These are phyloP conservation scores for Zygoascus flipseniorum DNA, from an alignment of 805 yeast species.

Conservation along the genomic window DNA sequence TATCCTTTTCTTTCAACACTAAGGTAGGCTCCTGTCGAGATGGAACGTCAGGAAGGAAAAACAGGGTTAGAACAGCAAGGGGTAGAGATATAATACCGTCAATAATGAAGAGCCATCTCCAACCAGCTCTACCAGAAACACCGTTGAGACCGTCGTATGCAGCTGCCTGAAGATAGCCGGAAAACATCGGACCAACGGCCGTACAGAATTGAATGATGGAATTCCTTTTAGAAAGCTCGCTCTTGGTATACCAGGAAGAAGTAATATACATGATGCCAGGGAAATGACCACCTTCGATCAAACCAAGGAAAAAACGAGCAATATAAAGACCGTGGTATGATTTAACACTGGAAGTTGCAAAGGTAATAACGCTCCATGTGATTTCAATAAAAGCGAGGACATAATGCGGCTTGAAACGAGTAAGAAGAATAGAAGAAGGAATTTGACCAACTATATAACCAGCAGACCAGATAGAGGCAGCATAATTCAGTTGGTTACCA, in stretches of 20 bases:
- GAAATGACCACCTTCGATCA: conserved; percentile 60
- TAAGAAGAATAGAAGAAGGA: conserved; percentile 52
- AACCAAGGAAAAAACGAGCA: conserved; percentile 57
- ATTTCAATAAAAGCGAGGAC: conserved; percentile 49
- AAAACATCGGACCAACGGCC: conserved; percentile 50
- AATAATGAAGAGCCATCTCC: conserved; percentile 69
- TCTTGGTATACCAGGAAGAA: conserved; percentile 51
- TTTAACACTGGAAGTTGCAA: conserved; percentile 43
- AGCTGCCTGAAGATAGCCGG: conserved; percentile 56
- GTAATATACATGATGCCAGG: conserved; percentile 36
- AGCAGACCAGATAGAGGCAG: conserved; percentile 49
- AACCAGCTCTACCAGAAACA: conserved; percentile 45
- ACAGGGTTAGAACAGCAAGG: conserved; percentile 48
- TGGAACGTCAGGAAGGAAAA: conserved; percentile 61
- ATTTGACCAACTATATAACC: conserved; percentile 55
- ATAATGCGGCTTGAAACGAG: conserved; percentile 46
- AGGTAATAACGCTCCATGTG: conserved; percentile 60
- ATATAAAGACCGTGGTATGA: conserved; percentile 47
- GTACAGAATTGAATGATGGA: conserved; percentile 56
- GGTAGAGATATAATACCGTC: conserved; percentile 53
- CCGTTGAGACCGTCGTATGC: conserved; percentile 42
- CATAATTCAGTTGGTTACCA: conserved; percentile 53
- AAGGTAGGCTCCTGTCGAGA: conserved; percentile 43
- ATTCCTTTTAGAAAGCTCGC: conserved; percentile 55
- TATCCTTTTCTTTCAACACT: conserved; percentile 45